These are phyloP conservation scores for Podospora pseudopauciseta DNA, from an alignment of 495 filamentous ascomycete species.

Conservation along the genomic window DNA sequence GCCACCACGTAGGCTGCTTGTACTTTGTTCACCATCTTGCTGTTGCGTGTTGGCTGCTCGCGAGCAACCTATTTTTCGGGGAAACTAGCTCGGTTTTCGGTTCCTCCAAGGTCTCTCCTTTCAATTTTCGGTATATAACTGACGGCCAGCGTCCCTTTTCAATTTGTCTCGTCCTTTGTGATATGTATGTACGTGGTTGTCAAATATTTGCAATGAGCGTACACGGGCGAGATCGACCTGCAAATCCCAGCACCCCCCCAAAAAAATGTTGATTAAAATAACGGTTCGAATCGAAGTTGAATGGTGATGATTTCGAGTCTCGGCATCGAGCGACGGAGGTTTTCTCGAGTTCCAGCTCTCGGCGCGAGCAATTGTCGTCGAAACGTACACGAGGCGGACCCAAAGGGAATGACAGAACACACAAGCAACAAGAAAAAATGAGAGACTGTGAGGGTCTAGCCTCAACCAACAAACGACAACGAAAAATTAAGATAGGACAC, in stretches of 20 bases:
- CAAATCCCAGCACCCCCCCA: constrained; percentile 27
- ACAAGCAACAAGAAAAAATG: constrained; percentile 12
- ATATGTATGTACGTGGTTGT: background rate
- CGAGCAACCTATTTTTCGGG: constrained; percentile 13
- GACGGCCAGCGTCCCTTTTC: constrained; percentile 49
- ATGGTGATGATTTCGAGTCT: constrained; percentile 14
- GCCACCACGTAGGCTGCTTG: constrained; percentile 53
- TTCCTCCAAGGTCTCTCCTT: background rate
- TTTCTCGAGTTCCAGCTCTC: constrained; percentile 1
- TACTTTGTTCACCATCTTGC: constrained; percentile 55
- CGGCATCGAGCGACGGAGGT: constrained; percentile 12
- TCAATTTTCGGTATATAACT: constrained; percentile 20
- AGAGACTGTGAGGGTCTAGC: constrained; percentile 16
- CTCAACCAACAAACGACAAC: constrained; percentile 3
- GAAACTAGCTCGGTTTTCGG: constrained; percentile 10
- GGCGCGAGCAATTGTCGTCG: constrained; percentile 10
- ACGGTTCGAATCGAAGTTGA: constrained; percentile 16
- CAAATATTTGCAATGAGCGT: constrained; percentile 13
- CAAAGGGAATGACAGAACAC: constrained; percentile 30
- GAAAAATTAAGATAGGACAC: constrained; percentile 17
- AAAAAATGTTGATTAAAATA: constrained; percentile 25
- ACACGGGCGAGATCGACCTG: constrained; percentile 34
- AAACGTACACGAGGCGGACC: constrained; percentile 29
- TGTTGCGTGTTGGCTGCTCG: constrained; percentile 8
- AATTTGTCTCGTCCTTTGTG: background rate